Base-by-base conservation (phyloP, 2,329 filamentous ascomycete species). In the Cladosporium sp. region DNA sequence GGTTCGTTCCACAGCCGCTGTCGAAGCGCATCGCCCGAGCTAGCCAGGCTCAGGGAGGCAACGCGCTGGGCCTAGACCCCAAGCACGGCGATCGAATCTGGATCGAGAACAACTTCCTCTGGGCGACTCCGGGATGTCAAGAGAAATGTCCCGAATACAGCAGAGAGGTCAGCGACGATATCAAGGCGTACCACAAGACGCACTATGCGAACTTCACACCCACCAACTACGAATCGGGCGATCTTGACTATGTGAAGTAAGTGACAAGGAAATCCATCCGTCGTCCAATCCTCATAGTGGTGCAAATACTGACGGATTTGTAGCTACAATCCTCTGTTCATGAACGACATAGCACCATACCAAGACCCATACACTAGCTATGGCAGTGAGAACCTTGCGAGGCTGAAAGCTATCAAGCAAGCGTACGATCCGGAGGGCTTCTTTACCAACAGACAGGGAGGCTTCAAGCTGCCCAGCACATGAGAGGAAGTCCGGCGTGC, bases 351-450 rank as follows among this genome's bases (percentile, higher is more conserved):
- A 4, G 41, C 41, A 21, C 41, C 41, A 47, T 47, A 47, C 41
- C 41, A 47, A 47, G 41, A 47, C n/a, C 41, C 41, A 3, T 47
- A 47, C n/a, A 21, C 41, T 12, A 47, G 41, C n/a, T 47, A 47
- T 51, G 12, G 69, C 65, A 47, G 41, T 24, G 41, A 47, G 66
- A 73, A 72, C 41, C 51, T 73, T 54, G 62, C 61, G 54, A 68
- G 64, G 55, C 26, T 74, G 66, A 66, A 68, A 44, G 59, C 66
- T 18, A 65, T 69, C 49, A 69, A 71, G 62, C 59, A 65, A 24
- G 60, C 34, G 54, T 73, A 73, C 38, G 72, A 73, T 67, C 71
- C 71, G 1, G 69, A 59, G 6, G 66, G 66, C 2, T 69, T 72
- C 28, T 72, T 74, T 26, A 70, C 70, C n/a, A 70, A 59, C n/a